Percentiles rank a stretch among this genome's conserved stretches.
phyloP scores from a whole-genome alignment of 1,284 basidiomycete genomes.

The Trametes polyzona region DNA sequence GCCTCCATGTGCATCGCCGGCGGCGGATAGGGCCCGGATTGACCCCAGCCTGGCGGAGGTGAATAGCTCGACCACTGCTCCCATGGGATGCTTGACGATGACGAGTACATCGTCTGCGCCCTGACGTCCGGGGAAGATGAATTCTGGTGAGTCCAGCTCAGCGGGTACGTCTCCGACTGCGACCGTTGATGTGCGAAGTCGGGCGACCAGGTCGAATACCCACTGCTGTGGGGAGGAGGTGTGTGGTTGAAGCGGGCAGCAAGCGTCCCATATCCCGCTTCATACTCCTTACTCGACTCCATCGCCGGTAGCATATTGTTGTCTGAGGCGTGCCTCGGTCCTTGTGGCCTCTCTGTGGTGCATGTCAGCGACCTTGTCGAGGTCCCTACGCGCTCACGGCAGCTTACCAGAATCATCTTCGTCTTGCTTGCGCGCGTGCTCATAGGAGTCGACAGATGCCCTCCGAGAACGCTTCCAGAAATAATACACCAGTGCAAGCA shows the following conservation, averaged over 20 bases:
- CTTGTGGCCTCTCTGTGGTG: neutral
- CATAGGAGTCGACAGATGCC: neutral
- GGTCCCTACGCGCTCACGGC: neutral
- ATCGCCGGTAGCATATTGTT: neutral
- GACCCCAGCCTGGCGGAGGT: constrained; percentile 73
- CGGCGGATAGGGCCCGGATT: constrained; percentile 16
- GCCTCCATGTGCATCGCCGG: neutral
- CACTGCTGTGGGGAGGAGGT: neutral
- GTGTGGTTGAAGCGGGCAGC: neutral
- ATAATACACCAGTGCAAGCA: neutral
- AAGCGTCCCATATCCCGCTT: too few species aligned
- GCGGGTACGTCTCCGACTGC: neutral
- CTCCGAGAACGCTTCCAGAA: neutral
- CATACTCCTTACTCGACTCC: neutral
- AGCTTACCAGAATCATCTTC: too few species aligned
- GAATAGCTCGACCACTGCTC: constrained; percentile 80
- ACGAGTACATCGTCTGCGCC: constrained; percentile 74
- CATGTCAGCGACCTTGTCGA: neutral
- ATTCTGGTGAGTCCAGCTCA: constrained; percentile 47
- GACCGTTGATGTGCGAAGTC: neutral
- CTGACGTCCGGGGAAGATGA: constrained; percentile 70
- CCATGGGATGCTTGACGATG: constrained; percentile 36
- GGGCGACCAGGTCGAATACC: neutral
- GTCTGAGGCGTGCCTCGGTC: too few species aligned
- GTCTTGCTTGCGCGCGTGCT: neutral